These are phyloP conservation scores for Quambalaria eucalypti DNA, from an alignment of 1,284 basidiomycete species.

Conservation along the genomic window DNA sequence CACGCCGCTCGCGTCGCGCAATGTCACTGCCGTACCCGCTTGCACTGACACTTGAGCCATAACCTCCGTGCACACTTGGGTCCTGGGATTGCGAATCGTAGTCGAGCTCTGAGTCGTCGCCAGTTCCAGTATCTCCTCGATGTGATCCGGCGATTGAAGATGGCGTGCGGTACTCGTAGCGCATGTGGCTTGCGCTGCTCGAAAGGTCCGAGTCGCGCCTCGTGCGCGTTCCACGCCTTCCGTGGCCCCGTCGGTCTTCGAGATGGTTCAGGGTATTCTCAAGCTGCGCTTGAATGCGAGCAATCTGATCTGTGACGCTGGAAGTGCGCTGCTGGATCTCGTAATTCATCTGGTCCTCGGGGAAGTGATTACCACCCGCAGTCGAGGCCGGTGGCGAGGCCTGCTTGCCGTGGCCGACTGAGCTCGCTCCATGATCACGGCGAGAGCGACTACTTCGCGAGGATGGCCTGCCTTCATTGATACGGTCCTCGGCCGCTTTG, in stretches of 20 bases:
- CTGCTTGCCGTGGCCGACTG: slow-evolving; percentile 1
- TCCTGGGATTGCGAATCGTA: not conserved
- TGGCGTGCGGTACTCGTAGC: slow-evolving; percentile 18
- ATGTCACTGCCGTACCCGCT: not conserved
- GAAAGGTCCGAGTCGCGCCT: slow-evolving; percentile 18
- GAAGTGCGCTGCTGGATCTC: slow-evolving; percentile 37
- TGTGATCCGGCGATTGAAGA: slow-evolving; percentile 16
- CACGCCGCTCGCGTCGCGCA: not conserved
- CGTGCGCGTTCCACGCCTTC: too few relatives aligned
- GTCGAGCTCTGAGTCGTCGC: not conserved
- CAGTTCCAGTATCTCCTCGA: not conserved
- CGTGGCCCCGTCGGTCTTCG: slow-evolving; percentile 21
- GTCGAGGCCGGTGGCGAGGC: not conserved
- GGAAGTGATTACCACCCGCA: slow-evolving; percentile 19
- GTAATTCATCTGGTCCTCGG: slow-evolving; percentile 42
- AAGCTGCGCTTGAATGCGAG: slow-evolving; percentile 38
- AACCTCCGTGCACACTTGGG: too few relatives aligned
- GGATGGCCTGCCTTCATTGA: slow-evolving; percentile 14
- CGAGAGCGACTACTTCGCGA: not conserved
- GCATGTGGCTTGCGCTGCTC: slow-evolving; percentile 11
- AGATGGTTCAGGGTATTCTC: slow-evolving; percentile 35
- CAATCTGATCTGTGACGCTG: slow-evolving; percentile 37
- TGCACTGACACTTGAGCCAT: not conserved
- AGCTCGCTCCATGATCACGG: not conserved
- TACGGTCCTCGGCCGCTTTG: slow-evolving; percentile 33